Base-by-base conservation (phyloP, 177 flowering plant species). In the Telopea speciosissima region DNA sequence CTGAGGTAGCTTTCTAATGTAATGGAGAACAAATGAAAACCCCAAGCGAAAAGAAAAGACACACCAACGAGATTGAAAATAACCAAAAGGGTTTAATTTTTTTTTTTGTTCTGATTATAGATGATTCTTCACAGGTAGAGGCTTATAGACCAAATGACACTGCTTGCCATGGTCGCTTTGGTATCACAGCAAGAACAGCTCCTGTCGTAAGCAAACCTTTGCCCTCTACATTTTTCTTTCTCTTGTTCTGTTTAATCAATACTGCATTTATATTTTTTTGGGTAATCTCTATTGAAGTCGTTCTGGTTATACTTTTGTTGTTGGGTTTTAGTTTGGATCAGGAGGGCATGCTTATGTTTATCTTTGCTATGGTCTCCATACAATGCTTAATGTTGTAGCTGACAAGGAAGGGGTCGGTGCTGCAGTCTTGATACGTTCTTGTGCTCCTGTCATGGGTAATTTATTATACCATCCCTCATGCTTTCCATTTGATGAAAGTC, bases 271-370 rank as follows among this genome's bases (percentile, higher is more conserved):
- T 54, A 16, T 9, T 24, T 24, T 66, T 25, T 72, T 67, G 54
- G 54, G 54, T 49, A 16, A 12, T 9, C n/a, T 13, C 54, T 49
- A 49, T 16, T 49, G 54, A 16, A 49, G 54, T 49, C 54, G 13
- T 49, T 49, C 8, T 49, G 16, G 19, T 49, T 49, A 13, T 49
- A 49, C 54, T 49, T 49, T 16, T 12, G 54, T 2, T 49, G 54
- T 49, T 49, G 54, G 54, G 54, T 12, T 71, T 75, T 72, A 95
- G 99, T 93, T 95, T 87, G 98, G 96, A 73, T 86, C 87, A 26
- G 98, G 98, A 56, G 99, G 99, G 33, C 96, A 88, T 79, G 93
- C 97, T 0, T 95, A 95, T 85, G 95, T 91, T n/a, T 92, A 95
- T 75, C 87, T 92, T 45, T 95, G 99, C 80, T 95, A 93, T 78